Evolutionary conservation across 2,329 filamentous ascomycete genomes (phyloP), one percentile per base, ranked within the genome.

Genomic region (Sporothrix variecibatus): DNA sequence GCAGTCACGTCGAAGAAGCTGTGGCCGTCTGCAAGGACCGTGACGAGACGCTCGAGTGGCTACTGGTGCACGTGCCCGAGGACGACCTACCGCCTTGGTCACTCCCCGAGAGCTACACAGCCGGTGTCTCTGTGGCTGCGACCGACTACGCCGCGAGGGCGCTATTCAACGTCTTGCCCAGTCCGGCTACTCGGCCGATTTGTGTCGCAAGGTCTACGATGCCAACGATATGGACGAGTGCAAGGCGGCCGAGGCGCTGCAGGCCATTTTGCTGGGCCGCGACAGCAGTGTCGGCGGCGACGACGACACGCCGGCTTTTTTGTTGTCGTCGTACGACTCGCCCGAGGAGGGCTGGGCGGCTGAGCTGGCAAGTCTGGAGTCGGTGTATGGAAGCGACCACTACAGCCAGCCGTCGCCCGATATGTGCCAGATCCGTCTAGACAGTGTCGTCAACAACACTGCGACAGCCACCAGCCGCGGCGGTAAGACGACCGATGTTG

Each of bases 51-150:
- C 87, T 99, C 2, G 95, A 98, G 81, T 99, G 96, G 96, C 87
- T 99, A 20, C 87, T 99, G 68, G 95, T 98, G 71, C 95, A 99
- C 82, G 94, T 99, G 2, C 96, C 96, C 0, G 96, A 99, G 80
- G 96, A 99, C 80, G 96, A 98, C 79, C 85, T 98, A n/a, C 96
- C 96, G 0, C 86, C 89, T 7, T 98, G 95, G 94, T 94, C 94
- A 78, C 85, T 99, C 58, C 96, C 96, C 0, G 95, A 97, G 82
- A 93, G 91, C 75, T 99, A 99, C 81, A 91, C 93, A 12, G 95
- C 95, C 38, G 96, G 96, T 28, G 91, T 98, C 34, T 94, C 92
- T 62, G 91, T 99, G 76, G 95, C 91, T 0, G 93, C 93, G 70
- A 92, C 91, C 7, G 92, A 98, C 80, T 82, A 75, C 93, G 90